These are phyloP conservation scores for Hypoxylon sp. DNA, from an alignment of 2,329 filamentous ascomycete genomes.

Conservation along the genomic window DNA sequence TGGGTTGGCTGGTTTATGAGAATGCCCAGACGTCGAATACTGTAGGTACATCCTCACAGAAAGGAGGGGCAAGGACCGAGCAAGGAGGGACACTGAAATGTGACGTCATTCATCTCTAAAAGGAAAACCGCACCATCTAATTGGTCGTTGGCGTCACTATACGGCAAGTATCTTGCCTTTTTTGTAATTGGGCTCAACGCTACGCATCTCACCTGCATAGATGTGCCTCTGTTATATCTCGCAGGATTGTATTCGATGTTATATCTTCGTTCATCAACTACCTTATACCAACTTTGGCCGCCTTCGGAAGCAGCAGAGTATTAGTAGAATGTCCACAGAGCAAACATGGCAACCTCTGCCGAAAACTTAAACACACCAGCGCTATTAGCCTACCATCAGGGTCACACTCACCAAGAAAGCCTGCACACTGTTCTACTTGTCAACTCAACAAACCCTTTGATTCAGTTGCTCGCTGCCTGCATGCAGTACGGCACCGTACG, in stretches of 20 bases:
- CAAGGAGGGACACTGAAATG: slow-evolving; percentile 19
- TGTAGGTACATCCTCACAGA: not conserved
- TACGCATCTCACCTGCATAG: slow-evolving; percentile 17
- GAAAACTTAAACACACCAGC: slow-evolving; percentile 29
- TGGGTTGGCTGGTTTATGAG: too few relatives aligned
- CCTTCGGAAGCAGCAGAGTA: slow-evolving; percentile 20
- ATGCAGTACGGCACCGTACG: slow-evolving; percentile 11
- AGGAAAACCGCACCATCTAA: slow-evolving; percentile 23
- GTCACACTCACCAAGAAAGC: slow-evolving; percentile 36
- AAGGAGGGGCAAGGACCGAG: slow-evolving; percentile 32
- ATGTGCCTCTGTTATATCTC: slow-evolving; percentile 1
- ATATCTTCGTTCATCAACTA: slow-evolving; percentile 18
- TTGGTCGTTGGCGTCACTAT: slow-evolving; percentile 20
- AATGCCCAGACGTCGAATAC: not conserved
- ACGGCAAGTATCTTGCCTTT: slow-evolving; percentile 24
- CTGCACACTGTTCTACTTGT: slow-evolving; percentile 15
- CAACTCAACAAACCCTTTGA: slow-evolving; percentile 29
- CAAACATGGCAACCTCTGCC: slow-evolving; percentile 30
- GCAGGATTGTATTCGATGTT: slow-evolving; percentile 21
- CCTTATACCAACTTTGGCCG: slow-evolving; percentile 16
- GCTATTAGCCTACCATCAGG: slow-evolving; percentile 42
- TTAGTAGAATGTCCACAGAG: slow-evolving; percentile 4
- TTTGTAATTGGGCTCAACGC: slow-evolving; percentile 26
- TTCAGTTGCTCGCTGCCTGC: slow-evolving; percentile 11
- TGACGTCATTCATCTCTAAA: slow-evolving; percentile 39